Percentiles rank a stretch among this genome's conserved stretches.
Conservation (phyloP, 352 stramenopile genomes). For the Globisporangium polare region DNA sequence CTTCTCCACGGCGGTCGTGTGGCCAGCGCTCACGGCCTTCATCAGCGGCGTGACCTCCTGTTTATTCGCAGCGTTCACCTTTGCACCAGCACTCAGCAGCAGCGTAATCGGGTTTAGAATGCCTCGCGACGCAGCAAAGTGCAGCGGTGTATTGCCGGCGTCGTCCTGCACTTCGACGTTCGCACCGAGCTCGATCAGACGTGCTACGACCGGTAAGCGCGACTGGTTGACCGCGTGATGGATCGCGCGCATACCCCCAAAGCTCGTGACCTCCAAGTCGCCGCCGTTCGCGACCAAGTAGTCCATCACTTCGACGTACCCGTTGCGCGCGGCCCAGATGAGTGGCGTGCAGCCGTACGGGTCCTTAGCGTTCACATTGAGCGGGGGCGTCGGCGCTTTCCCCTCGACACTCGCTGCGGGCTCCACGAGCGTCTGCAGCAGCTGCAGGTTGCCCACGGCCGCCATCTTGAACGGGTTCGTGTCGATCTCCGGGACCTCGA, state of each 20-base stretch:
- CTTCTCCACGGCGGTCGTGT: constrained; percentile 82
- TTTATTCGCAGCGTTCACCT: constrained; percentile 66
- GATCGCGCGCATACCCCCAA: constrained; percentile 74
- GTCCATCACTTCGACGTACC: constrained; percentile 76
- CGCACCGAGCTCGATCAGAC: constrained; percentile 73
- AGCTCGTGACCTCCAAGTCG: constrained; percentile 67
- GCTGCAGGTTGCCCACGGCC: constrained; percentile 66
- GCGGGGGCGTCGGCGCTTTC: constrained; percentile 32
- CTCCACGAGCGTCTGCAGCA: constrained; percentile 69
- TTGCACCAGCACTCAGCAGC: constrained; percentile 71
- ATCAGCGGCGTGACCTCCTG: constrained; percentile 85
- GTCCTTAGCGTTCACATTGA: constrained; percentile 83
- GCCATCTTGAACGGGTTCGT: constrained; percentile 87
- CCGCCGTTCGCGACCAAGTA: constrained; percentile 66
- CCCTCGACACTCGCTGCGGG: constrained; percentile 31
- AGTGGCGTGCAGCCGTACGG: constrained; percentile 76
- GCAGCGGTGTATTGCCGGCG: constrained; percentile 77
- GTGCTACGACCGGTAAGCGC: constrained; percentile 46
- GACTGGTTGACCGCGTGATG: constrained; percentile 87
- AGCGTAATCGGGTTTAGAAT: constrained; percentile 84
- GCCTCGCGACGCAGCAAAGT: constrained; percentile 76
- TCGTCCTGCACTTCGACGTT: constrained; percentile 82
- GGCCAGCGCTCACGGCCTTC: constrained; percentile 80
- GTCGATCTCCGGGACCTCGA: constrained; percentile 76
- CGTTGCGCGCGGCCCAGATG: constrained; percentile 81